Evolutionary conservation across 202 grass and related monocot genomes (phyloP).

Genomic region (Dendrocalamus latiflorus): DNA sequence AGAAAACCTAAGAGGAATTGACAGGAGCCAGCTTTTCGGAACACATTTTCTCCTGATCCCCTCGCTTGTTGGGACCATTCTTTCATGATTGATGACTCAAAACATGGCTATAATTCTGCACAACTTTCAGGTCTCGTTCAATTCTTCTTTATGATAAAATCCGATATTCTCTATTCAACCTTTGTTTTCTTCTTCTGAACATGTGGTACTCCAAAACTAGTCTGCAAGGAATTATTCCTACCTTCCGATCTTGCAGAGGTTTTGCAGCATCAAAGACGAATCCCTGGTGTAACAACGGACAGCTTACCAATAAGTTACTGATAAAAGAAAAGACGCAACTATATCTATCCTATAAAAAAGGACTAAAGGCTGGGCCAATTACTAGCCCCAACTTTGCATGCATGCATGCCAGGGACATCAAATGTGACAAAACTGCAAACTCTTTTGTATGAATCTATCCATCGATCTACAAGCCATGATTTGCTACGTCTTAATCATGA

Average conservation of each 20-base stretch:
- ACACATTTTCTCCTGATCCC: neutral
- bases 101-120: neutral
- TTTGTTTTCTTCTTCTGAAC: too few relatives aligned
- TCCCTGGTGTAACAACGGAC: neutral
- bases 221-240: neutral
- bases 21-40: neutral
- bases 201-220: neutral
- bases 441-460: neutral
- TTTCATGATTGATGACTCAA: neutral
- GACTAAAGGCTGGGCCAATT: too few relatives aligned
- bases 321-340: neutral
- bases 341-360: too few relatives aligned
- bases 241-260: neutral
- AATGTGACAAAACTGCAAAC: constrained; percentile 25
- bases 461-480: neutral
- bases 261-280: neutral
- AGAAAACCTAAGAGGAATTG: neutral
- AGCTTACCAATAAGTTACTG: neutral
- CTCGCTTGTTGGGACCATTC: neutral
- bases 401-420: neutral
- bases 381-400: neutral
- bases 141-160: neutral
- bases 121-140: neutral
- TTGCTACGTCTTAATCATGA: constrained; percentile 15
- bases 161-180: neutral